Conservation (phyloP, 257 asterid species). For the Solanum raphanifolium region DNA sequence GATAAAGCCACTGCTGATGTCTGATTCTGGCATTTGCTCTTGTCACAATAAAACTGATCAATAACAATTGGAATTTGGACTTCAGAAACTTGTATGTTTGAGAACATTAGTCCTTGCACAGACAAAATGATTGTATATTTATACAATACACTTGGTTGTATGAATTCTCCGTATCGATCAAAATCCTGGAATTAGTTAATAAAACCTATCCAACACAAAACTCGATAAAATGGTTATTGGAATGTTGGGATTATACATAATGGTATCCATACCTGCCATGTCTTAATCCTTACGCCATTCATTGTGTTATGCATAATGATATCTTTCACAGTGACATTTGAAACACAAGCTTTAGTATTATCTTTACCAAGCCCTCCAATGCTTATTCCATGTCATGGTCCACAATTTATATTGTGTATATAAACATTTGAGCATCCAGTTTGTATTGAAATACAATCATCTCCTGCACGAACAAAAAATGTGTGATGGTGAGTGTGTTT, state of each 20-base stretch:
- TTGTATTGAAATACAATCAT: conserved; percentile 76
- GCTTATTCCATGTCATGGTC: conserved; percentile 59
- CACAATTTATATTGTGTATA: conserved; percentile 55
- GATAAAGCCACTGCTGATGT: conserved; percentile 67
- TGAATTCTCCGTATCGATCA: neutral
- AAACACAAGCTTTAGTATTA: conserved; percentile 69
- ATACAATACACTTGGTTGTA: neutral
- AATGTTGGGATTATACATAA: neutral
- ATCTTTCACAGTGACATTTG: conserved; percentile 71
- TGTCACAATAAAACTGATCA: conserved; percentile 86
- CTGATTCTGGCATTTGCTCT: conserved; percentile 50
- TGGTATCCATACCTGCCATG: conserved; percentile 56
- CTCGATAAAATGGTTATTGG: neutral
- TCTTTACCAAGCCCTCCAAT: neutral
- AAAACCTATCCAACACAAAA: neutral
- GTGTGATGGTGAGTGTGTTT: neutral
- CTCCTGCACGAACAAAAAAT: conserved; percentile 40
- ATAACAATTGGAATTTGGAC: conserved; percentile 76
- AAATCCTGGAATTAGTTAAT: neutral
- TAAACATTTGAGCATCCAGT: conserved; percentile 67
- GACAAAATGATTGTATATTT: neutral
- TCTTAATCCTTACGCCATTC: conserved; percentile 67
- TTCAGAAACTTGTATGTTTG: conserved; percentile 65
- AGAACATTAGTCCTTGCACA: conserved; percentile 49
- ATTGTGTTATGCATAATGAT: conserved; percentile 43